These are phyloP conservation scores for Oenanthe sinensis DNA, from an alignment of 129 eudicot species.

Conservation along the genomic window DNA sequence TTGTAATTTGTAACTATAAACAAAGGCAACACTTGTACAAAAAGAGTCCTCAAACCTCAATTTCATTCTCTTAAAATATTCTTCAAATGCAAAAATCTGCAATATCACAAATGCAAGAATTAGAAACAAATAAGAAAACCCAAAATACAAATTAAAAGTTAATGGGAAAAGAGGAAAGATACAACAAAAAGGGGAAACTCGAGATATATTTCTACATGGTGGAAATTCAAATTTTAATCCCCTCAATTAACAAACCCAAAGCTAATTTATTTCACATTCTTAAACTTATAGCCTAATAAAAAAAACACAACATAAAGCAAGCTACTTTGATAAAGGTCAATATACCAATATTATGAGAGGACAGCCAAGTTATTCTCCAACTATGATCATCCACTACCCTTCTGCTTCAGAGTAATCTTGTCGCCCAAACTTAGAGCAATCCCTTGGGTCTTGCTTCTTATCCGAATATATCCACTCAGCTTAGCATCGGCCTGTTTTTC, in stretches of 20 bases:
- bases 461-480: constrained; percentile 88
- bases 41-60: constrained; percentile 1
- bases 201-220: not conserved
- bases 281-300: not conserved
- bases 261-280: not conserved
- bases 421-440: constrained; percentile 95
- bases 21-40: not conserved
- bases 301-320: not conserved
- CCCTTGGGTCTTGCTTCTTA: constrained; percentile 98
- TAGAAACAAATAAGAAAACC: not conserved
- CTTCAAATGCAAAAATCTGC: constrained; percentile 7
- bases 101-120: not conserved
- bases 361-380: not conserved
- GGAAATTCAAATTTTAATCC: not conserved
- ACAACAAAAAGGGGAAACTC: not conserved
- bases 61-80: not conserved
- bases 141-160: not conserved
- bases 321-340: not conserved
- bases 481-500: constrained; percentile 87
- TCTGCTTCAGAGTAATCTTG: constrained; percentile 95
- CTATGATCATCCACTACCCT: constrained; percentile 60
- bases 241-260: not conserved
- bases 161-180: not conserved
- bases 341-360: constrained; percentile 13
- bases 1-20: not conserved